These are phyloP conservation scores for Tricholoma saponaceum DNA, from an alignment of 768 basidiomycete genomes.

Conservation along the genomic window DNA sequence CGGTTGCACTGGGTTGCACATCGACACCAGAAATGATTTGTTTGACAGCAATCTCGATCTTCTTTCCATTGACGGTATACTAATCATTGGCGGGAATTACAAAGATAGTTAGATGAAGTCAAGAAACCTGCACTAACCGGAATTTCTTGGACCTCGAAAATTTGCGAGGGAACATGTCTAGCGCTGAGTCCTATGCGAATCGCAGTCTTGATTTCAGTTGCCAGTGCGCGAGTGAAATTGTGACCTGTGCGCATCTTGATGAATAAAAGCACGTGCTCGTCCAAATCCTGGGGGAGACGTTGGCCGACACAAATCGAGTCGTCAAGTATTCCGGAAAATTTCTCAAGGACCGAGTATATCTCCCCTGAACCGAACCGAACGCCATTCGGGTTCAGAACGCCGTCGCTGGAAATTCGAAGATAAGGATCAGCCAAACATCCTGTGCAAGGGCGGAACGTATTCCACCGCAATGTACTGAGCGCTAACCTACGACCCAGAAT, in stretches of 20 bases:
- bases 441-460: not conserved
- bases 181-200: slow-evolving; percentile 61
- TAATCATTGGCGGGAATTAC: slow-evolving; percentile 18
- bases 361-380: slow-evolving; percentile 81
- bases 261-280: slow-evolving; percentile 76
- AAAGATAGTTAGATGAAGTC: not conserved
- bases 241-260: slow-evolving; percentile 51
- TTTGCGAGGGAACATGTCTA: slow-evolving; percentile 70
- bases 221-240: slow-evolving; percentile 39
- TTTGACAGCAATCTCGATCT: slow-evolving; percentile 77
- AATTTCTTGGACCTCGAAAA: slow-evolving; percentile 62
- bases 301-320: slow-evolving; percentile 77
- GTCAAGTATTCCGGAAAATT: slow-evolving; percentile 50
- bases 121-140: slow-evolving; percentile 44
- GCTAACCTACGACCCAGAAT: slow-evolving; percentile 59
- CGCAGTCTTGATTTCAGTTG: slow-evolving; percentile 45
- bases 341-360: slow-evolving; percentile 70
- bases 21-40: slow-evolving; percentile 69
- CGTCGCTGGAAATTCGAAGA: slow-evolving; percentile 39
- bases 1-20: slow-evolving; percentile 67
- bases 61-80: slow-evolving; percentile 78
- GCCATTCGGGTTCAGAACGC: slow-evolving; percentile 75
- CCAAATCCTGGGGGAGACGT: slow-evolving; percentile 52
- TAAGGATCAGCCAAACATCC: not conserved
- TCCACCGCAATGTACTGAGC: not conserved